A percentile compares a stretch with the other conserved stretches of the same genome.
Conservation (phyloP, 2,329 filamentous ascomycete genomes). For the Alternaria burnsii region DNA sequence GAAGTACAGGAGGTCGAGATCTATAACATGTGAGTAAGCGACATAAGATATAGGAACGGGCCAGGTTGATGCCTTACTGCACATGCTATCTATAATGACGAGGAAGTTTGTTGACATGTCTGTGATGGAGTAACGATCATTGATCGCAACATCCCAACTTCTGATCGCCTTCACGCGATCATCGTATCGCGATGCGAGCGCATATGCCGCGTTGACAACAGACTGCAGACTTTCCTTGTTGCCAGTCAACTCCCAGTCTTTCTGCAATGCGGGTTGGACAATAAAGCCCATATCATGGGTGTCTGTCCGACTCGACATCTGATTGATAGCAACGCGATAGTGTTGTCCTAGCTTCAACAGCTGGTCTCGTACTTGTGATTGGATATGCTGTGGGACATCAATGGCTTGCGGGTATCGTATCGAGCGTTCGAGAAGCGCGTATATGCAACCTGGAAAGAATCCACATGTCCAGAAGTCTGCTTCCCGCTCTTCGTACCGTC, state of each 20-base stretch:
- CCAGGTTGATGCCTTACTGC: slow-evolving; percentile 34
- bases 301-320: slow-evolving; percentile 54
- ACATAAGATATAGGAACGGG: not conserved
- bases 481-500: slow-evolving; percentile 46
- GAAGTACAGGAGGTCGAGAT: slow-evolving; percentile 53
- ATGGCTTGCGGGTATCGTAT: slow-evolving; percentile 41
- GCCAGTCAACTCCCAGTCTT: slow-evolving; percentile 59
- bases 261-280: slow-evolving; percentile 57
- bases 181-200: slow-evolving; percentile 56
- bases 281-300: slow-evolving; percentile 67
- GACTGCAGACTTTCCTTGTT: slow-evolving; percentile 52
- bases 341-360: slow-evolving; percentile 40
- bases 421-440: slow-evolving; percentile 43
- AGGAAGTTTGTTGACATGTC: slow-evolving; percentile 50
- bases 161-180: slow-evolving; percentile 56
- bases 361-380: slow-evolving; percentile 32
- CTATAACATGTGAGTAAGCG: slow-evolving; percentile 18
- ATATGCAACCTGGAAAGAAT: slow-evolving; percentile 49
- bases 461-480: slow-evolving; percentile 50
- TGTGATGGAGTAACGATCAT: slow-evolving; percentile 49
- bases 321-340: slow-evolving; percentile 43
- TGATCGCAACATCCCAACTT: slow-evolving; percentile 58
- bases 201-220: slow-evolving; percentile 56
- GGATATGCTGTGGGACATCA: slow-evolving; percentile 26
- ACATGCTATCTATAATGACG: slow-evolving; percentile 57